phyloP scores from a whole-genome alignment of 345 rosid genomes.

The Boechera stricta region DNA sequence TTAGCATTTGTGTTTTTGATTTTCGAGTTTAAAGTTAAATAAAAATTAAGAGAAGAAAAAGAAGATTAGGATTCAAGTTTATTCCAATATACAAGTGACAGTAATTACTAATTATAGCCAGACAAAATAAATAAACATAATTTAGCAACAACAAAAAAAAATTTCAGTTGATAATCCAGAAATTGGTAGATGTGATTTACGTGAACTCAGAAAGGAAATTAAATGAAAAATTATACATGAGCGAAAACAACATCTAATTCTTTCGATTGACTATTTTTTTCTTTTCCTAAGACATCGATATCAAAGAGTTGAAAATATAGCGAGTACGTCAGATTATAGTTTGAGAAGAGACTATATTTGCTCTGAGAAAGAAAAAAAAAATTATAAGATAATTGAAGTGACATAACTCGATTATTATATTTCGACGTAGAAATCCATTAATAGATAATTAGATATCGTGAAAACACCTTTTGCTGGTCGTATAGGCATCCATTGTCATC shows the following conservation, averaged over 20 bases:
- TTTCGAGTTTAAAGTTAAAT: too few relatives aligned
- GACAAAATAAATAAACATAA: too few relatives aligned
- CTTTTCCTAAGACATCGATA: neutral
- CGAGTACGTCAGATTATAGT: neutral
- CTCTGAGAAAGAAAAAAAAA: neutral
- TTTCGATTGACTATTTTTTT: too few relatives aligned
- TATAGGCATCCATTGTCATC: slow-evolving; percentile 7
- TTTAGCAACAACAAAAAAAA: too few relatives aligned
- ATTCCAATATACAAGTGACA: too few relatives aligned
- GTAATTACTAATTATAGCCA: too few relatives aligned
- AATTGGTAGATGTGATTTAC: too few relatives aligned
- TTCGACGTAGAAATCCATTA: neutral
- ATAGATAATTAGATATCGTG: neutral
- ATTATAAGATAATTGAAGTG: neutral
- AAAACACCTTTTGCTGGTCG: neutral
- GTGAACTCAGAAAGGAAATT: too few relatives aligned
- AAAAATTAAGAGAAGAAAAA: too few relatives aligned
- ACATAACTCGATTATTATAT: slow-evolving; percentile 9
- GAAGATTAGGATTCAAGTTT: neutral
- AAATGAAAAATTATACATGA: too few relatives aligned
- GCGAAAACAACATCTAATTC: neutral
- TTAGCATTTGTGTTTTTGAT: too few relatives aligned
- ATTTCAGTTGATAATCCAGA: neutral
- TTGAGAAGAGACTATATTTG: neutral
- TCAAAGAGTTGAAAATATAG: neutral